These are phyloP conservation scores for Cyberlindnera mississippiensis DNA, from an alignment of 805 yeast species.

Conservation along the genomic window DNA sequence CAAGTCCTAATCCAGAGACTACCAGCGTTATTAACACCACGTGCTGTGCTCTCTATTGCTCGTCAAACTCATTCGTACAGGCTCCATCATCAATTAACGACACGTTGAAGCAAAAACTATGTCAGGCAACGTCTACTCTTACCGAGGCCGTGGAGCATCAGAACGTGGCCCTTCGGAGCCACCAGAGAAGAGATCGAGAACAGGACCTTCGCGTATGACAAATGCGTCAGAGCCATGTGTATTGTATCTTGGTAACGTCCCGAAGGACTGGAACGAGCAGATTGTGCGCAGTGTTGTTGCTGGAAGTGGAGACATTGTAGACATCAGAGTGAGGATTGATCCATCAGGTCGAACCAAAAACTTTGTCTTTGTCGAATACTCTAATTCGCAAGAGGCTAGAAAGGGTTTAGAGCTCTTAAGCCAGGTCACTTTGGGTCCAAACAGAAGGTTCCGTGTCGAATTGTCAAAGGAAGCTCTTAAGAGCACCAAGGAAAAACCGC, in stretches of 20 bases:
- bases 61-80: too few relatives aligned
- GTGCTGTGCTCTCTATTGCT: too few relatives aligned
- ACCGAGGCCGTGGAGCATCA: conserved; percentile 13
- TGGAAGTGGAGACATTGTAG: conserved; percentile 69
- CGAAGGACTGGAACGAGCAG: conserved; percentile 68
- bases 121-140: conserved; percentile 19
- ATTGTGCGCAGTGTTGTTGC: conserved; percentile 61
- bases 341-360: conserved; percentile 56
- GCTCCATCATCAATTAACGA: too few relatives aligned
- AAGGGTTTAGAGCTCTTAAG: conserved; percentile 42
- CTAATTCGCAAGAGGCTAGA: conserved; percentile 47
- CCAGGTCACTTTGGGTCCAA: conserved; percentile 42
- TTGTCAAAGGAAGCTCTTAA: conserved; percentile 58
- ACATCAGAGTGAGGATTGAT: conserved; percentile 42
- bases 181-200: conserved; percentile 15
- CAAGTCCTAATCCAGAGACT: too few relatives aligned
- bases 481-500: conserved; percentile 35
- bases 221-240: conserved; percentile 31
- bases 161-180: conserved; percentile 8
- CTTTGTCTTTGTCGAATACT: conserved; percentile 62
- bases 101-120: conserved; percentile 5
- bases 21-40: too few relatives aligned
- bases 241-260: conserved; percentile 58
- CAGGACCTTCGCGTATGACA: conserved; percentile 1
- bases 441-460: conserved; percentile 49